These are phyloP conservation scores for Polytrichum formosum DNA, from an alignment of 225 moss, liverwort and hornwort genomes.

Conservation along the genomic window DNA sequence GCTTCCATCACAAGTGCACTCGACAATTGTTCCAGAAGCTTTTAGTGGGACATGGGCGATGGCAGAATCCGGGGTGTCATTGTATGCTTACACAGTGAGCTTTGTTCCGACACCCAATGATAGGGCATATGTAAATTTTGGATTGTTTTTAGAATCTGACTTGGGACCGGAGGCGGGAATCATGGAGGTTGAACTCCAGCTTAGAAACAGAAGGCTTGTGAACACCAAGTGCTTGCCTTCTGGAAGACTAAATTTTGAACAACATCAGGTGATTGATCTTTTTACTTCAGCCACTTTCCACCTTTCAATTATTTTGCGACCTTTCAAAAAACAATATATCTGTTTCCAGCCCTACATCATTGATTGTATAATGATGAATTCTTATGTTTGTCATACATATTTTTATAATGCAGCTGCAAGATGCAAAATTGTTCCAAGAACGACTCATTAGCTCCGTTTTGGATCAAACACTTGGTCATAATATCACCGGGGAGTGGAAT, in stretches of 20 bases:
- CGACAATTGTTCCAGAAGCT: conserved; percentile 59
- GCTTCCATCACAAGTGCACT: conserved; percentile 37
- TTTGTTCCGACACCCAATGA: conserved; percentile 72
- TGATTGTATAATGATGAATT: neutral
- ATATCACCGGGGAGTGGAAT: conserved; percentile 32
- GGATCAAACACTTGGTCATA: conserved; percentile 47
- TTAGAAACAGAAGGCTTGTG: conserved; percentile 57
- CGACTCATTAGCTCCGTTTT: conserved; percentile 57
- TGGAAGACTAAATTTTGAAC: conserved; percentile 51
- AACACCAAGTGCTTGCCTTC: conserved; percentile 49
- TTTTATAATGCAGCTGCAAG: conserved; percentile 53
- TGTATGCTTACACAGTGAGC: conserved; percentile 57
- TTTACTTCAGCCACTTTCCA: neutral
- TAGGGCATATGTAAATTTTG: conserved; percentile 75
- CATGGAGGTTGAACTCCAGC: conserved; percentile 49
- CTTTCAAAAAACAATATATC: too few relatives aligned
- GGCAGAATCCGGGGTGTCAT: conserved; percentile 21
- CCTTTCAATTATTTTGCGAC: too few relatives aligned
- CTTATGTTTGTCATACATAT: neutral
- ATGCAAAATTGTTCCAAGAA: conserved; percentile 74
- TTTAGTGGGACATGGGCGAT: conserved; percentile 67
- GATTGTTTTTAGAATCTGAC: conserved; percentile 66
- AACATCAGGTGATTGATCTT: conserved; percentile 48
- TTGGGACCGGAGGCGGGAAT: conserved; percentile 50
- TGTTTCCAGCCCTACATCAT: too few relatives aligned